A percentile compares a stretch with the other conserved stretches of the same genome.
phyloP scores from a whole-genome alignment of 805 yeast genomes.

The Pichia eremophila region DNA sequence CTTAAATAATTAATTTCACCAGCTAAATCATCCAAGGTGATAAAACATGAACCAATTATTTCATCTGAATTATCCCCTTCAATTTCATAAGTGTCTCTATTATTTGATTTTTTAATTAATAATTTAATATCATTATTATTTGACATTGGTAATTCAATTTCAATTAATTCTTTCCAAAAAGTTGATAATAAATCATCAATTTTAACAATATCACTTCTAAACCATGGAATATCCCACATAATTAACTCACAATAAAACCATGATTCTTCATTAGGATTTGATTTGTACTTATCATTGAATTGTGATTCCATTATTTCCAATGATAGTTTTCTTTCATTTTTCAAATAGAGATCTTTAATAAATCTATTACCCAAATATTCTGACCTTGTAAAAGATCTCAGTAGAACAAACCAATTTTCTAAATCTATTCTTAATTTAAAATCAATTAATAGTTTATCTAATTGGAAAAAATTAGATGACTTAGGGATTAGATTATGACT shows the following conservation, averaged over 20 bases:
- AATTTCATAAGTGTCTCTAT: conserved; percentile 10
- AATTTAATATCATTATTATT: conserved; percentile 41
- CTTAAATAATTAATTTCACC: conserved; percentile 12
- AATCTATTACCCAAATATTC: conserved; percentile 32
- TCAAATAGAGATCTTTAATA: conserved; percentile 32
- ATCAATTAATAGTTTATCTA: conserved; percentile 38
- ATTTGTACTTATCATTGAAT: conserved; percentile 22
- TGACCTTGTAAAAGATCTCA: conserved; percentile 51
- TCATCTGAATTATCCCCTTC: conserved; percentile 25
- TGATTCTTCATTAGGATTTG: background rate
- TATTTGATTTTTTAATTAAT: conserved; percentile 27
- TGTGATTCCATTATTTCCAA: conserved; percentile 61
- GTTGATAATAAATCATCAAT: conserved; percentile 37
- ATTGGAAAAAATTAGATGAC: background rate
- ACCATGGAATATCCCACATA: conserved; percentile 70
- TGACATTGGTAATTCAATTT: conserved; percentile 44
- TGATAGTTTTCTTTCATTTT: conserved; percentile 40
- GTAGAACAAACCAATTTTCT: conserved; percentile 69
- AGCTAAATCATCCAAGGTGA: too few species aligned
- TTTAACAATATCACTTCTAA: conserved; percentile 59
- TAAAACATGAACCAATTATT: conserved; percentile 43
- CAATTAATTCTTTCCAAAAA: conserved; percentile 77
- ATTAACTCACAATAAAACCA: conserved; percentile 58
- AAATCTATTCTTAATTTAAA: conserved; percentile 61
- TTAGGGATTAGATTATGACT: conserved; percentile 23